Base-by-base conservation (phyloP, 208 protist genomes). In the Trypanosoma caninum region DNA sequence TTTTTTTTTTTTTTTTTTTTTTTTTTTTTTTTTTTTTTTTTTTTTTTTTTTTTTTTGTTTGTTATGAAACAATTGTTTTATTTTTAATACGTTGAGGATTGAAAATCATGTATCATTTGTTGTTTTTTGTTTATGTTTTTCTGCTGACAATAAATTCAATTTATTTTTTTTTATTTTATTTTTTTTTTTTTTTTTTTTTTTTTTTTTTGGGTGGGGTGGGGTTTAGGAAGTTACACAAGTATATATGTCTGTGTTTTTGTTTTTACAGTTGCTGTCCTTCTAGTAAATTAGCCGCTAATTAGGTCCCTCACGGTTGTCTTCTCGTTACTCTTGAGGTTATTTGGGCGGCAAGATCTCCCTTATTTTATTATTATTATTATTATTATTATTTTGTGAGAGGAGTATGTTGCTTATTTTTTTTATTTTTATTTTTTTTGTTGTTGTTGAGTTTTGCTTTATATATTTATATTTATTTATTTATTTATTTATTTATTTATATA, bases 241-340 rank as follows among this genome's bases (percentile, higher is more conserved):
- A 35, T 11, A 37, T 54, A 18, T 23, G 14, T 48, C 6, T 23
- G n/a, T n/a, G 18, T 47, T 7, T 47, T 22, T 23, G n/a, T n/a
- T 40, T 40, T n/a, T 33, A 6, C 47, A 37, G 27, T 23, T 20
- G 2, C 25, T 20, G 8, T 5, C 35, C 4, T 31, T 20, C 47
- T 28, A 42, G 5, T 7, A 16, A 11, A 30, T 27, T 25, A 60
- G 41, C 30, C 41, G 23, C n/a, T 30, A 25, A 25, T 44, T 60
- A 60, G 55, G 55, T 60, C 55, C 40, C 50, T 60, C 28, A 34
- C 40, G 28, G 55, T 18, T 50, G 40, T 50, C 5, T n/a, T 14
- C 4, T 51, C 30, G 13, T 50, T 42, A 30, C 16, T 28, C 27
- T 27, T 60, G 42, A 60, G 50, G 40, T 60, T 60, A 60, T 60